Conservation (phyloP, 495 filamentous ascomycete genomes). For the Penicillium chermesinum region DNA sequence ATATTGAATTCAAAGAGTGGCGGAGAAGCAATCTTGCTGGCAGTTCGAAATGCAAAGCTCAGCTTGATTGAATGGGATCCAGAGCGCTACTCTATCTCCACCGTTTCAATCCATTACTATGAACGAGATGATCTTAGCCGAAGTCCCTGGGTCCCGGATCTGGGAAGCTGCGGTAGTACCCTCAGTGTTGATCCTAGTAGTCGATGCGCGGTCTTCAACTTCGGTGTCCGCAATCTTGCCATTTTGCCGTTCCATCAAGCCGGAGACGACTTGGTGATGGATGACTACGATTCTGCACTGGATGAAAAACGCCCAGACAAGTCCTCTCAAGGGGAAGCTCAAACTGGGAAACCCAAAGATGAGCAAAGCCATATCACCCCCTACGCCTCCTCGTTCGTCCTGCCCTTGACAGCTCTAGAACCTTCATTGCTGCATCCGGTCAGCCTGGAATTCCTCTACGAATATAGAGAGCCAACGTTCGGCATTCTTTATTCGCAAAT, state of each 20-base stretch:
- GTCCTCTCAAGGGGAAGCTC: conserved; percentile 6
- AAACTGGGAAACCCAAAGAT: conserved; percentile 44
- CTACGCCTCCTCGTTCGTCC: conserved; percentile 85
- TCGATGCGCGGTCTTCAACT: conserved; percentile 88
- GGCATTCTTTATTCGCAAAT: conserved; percentile 79
- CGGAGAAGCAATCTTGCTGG: conserved; percentile 76
- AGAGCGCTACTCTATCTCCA: conserved; percentile 67
- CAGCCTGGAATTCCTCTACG: conserved; percentile 88
- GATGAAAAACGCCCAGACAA: conserved; percentile 46
- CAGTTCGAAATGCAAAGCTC: conserved; percentile 85
- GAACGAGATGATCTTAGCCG: conserved; percentile 82
- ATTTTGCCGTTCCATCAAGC: conserved; percentile 86
- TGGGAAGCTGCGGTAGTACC: conserved; percentile 66
- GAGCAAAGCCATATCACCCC: conserved; percentile 60
- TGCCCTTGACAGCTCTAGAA: conserved; percentile 80
- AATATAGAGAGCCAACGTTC: conserved; percentile 96
- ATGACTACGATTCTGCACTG: conserved; percentile 77
- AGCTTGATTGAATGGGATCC: conserved; percentile 94
- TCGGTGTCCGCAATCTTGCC: conserved; percentile 80
- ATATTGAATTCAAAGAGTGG: conserved; percentile 65
- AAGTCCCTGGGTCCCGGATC: conserved; percentile 67
- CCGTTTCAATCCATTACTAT: conserved; percentile 95
- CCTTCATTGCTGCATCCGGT: conserved; percentile 80
- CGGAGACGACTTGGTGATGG: conserved; percentile 85
- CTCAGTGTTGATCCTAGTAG: conserved; percentile 86